Evolutionary conservation across 768 basidiomycete species (phyloP), one percentile per base, ranked within the genome.

Genomic region (Boletus coccyginus): DNA sequence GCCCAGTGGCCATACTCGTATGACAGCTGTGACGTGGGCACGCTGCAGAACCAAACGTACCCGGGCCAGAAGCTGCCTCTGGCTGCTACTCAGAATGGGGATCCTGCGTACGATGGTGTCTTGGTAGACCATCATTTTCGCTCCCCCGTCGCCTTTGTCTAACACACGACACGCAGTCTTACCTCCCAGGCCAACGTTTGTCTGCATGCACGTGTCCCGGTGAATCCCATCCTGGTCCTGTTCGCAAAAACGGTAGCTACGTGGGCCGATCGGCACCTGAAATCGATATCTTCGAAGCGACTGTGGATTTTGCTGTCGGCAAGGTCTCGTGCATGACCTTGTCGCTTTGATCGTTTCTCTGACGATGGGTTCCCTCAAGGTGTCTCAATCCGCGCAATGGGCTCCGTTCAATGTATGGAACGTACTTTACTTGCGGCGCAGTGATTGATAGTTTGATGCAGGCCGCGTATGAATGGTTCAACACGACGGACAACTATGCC

Each of bases 11-110:
- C 77, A 40, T 77, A 79, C 58, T 73, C 74, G 27, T 86, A 86
- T 56, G 74, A 81, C 58, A 73, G 79, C 0, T 92, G 90, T 66
- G 90, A 94, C 57, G 77, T 90, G 3, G 92, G 91, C 3, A 92
- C 90, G 2, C 77, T 91, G 42, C 78, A 80, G 3, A 93, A 92
- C 63, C 91, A 92, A 66, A 86, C 88, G 12, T 65, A 75, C 51
- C 75, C 78, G 9, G 80, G 75, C 7, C 53, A 65, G 53, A 75
- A 68, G 16, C 58, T 62, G 13, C 87, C 87, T 12, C 56, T 74
- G 4, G 77, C 78, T 17, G 78, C 82, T 50, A 42, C 63, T 4
- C 67, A 69, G 33, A 68, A 70, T 19, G 77, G 77, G 24, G 78
- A 80, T 56, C 73, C 74, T 0, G 64, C 39, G 3, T 46, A 68